These are phyloP conservation scores for Exsudoporus floridanus DNA, from an alignment of 1,284 basidiomycete species.

Conservation along the genomic window DNA sequence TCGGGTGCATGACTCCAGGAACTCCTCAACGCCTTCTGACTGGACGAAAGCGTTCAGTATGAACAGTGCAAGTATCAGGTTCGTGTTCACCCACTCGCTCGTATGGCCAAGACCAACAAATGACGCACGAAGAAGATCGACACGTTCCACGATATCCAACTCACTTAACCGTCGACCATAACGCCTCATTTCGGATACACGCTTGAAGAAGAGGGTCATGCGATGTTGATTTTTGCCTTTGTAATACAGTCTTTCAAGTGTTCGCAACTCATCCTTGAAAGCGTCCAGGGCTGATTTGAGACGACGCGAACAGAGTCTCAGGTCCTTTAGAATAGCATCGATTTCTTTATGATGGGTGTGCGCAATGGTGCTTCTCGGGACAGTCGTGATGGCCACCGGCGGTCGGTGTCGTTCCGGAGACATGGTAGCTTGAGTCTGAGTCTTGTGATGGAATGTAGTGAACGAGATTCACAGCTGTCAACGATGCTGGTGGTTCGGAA, in stretches of 20 bases:
- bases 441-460: not conserved
- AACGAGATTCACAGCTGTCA: not conserved
- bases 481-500: not conserved
- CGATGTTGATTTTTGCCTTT: slow-evolving; percentile 80
- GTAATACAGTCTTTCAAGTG: slow-evolving; percentile 71
- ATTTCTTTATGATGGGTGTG: slow-evolving; percentile 41
- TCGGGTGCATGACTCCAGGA: slow-evolving; percentile 62
- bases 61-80: not conserved
- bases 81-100: slow-evolving; percentile 42
- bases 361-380: slow-evolving; percentile 40
- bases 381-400: slow-evolving; percentile 27
- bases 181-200: slow-evolving; percentile 58
- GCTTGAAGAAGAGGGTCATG: slow-evolving; percentile 67
- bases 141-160: slow-evolving; percentile 40
- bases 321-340: slow-evolving; percentile 57
- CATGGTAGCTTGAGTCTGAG: slow-evolving; percentile 9
- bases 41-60: slow-evolving; percentile 22
- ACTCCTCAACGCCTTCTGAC: slow-evolving; percentile 50
- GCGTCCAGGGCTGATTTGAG: slow-evolving; percentile 45
- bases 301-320: slow-evolving; percentile 54
- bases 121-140: slow-evolving; percentile 51
- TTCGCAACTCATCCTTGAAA: slow-evolving; percentile 54
- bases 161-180: slow-evolving; percentile 51
- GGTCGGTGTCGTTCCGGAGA: slow-evolving; percentile 5
- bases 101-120: slow-evolving; percentile 53